Conservation (phyloP, 805 yeast species). For the Wickerhamomyces ciferrii region DNA sequence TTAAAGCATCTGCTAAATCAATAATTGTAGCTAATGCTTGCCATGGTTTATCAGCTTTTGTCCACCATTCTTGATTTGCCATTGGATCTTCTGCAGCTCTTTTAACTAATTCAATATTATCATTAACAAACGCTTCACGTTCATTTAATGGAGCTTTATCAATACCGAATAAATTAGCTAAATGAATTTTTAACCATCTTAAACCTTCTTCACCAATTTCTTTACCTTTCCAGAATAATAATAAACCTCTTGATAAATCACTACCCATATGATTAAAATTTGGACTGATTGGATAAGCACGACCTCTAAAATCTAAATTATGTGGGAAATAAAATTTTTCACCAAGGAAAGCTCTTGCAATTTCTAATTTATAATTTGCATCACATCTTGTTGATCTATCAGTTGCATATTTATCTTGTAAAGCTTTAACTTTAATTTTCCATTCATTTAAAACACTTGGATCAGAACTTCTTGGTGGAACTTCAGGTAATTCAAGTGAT, state of each 20-base stretch:
- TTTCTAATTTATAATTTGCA: conserved; percentile 86
- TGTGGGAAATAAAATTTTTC: conserved; percentile 78
- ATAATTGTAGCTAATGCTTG: conserved; percentile 68
- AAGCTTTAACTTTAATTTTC: conserved; percentile 52
- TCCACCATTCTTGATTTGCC: conserved; percentile 60
- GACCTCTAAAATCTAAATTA: conserved; percentile 76
- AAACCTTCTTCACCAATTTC: conserved; percentile 60
- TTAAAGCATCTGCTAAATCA: conserved; percentile 58
- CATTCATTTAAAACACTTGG: conserved; percentile 69
- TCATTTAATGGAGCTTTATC: conserved; percentile 68
- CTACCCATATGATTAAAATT: conserved; percentile 79
- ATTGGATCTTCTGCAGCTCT: conserved; percentile 63
- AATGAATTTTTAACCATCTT: conserved; percentile 70
- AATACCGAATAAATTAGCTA: conserved; percentile 68
- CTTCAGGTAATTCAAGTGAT: conserved; percentile 42
- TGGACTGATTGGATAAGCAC: conserved; percentile 79
- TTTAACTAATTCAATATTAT: conserved; percentile 46
- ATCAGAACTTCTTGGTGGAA: conserved; percentile 62
- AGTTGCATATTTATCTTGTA: conserved; percentile 56
- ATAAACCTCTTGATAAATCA: conserved; percentile 68
- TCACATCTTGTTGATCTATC: conserved; percentile 89
- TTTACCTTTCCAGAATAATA: conserved; percentile 75
- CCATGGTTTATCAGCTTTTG: conserved; percentile 76
- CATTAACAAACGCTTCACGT: conserved; percentile 54
- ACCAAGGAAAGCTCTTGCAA: conserved; percentile 88